These are phyloP conservation scores for Leccinum subfulvum DNA, from an alignment of 1,284 basidiomycete genomes.

Conservation along the genomic window DNA sequence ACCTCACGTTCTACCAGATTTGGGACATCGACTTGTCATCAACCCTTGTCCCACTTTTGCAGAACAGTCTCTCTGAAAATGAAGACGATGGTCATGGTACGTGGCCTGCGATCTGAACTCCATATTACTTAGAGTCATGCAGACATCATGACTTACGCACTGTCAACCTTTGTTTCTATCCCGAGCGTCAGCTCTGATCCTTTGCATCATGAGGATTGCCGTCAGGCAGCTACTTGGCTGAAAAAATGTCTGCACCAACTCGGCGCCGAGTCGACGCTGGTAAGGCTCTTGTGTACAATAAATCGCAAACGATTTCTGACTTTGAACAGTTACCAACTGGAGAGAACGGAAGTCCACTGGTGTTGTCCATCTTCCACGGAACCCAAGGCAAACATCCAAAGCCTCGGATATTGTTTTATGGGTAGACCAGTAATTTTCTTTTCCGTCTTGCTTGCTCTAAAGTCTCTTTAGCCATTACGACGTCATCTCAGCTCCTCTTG, in stretches of 20 bases:
- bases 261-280: constrained; percentile 76
- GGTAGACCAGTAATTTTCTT: constrained; percentile 39
- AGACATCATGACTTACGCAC: constrained; percentile 69
- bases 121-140: constrained; percentile 12
- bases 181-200: constrained; percentile 78
- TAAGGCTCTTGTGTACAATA: constrained; percentile 35
- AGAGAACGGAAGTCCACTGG: constrained; percentile 75
- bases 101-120: not conserved
- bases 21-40: constrained; percentile 51
- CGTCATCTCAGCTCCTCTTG: constrained; percentile 75
- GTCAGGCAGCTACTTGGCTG: constrained; percentile 89
- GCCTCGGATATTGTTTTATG: constrained; percentile 84
- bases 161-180: constrained; percentile 86
- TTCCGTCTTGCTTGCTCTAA: constrained; percentile 1
- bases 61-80: constrained; percentile 13
- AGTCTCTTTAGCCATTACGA: constrained; percentile 77
- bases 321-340: constrained; percentile 57
- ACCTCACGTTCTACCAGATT: constrained; percentile 38
- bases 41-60: constrained; percentile 8
- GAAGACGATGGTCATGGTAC: constrained; percentile 25
- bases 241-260: constrained; percentile 84
- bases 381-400: constrained; percentile 53
- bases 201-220: constrained; percentile 80
- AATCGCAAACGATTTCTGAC: not conserved
- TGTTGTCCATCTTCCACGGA: constrained; percentile 82